Evolutionary conservation across 192 early-diverging fungal species (phyloP).

Genomic region (Phlyctochytrium arcticum): DNA sequence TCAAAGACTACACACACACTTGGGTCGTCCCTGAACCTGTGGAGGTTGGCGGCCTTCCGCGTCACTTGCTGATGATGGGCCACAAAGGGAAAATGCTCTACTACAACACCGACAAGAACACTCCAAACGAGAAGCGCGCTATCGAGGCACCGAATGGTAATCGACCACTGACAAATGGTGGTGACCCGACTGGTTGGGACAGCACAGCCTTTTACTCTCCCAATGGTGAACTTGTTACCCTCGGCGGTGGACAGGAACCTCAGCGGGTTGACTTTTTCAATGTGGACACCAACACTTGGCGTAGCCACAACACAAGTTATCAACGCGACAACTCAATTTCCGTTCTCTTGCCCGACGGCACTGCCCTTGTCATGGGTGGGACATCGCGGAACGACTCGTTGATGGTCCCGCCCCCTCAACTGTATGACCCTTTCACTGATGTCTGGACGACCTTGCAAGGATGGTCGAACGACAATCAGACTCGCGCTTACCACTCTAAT

Average conservation of each 20-base stretch:
- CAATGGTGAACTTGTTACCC: no score
- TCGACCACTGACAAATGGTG: background rate
- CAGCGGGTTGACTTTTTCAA: no score
- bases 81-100: background rate
- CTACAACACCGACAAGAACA: slow-evolving; percentile 1
- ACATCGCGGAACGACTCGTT: no score
- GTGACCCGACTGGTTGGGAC: background rate
- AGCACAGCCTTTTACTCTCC: slow-evolving; percentile 1
- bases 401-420: no score
- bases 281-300: no score
- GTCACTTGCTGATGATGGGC: slow-evolving; percentile 12
- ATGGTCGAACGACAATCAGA: background rate
- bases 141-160: background rate
- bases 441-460: background rate
- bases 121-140: background rate
- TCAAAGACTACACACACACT: slow-evolving; percentile 14
- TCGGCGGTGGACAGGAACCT: no score
- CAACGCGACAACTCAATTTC: no score
- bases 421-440: slow-evolving; percentile 5
- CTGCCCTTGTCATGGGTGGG: no score
- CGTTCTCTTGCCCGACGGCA: no score
- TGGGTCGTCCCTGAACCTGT: slow-evolving; percentile 4
- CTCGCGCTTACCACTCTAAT: slow-evolving; percentile 7
- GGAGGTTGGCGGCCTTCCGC: background rate
- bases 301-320: no score